A percentile compares a stretch with the other conserved stretches of the same genome.
phyloP scores from a whole-genome alignment of 1,284 basidiomycete genomes.

The Boletellus sp. region DNA sequence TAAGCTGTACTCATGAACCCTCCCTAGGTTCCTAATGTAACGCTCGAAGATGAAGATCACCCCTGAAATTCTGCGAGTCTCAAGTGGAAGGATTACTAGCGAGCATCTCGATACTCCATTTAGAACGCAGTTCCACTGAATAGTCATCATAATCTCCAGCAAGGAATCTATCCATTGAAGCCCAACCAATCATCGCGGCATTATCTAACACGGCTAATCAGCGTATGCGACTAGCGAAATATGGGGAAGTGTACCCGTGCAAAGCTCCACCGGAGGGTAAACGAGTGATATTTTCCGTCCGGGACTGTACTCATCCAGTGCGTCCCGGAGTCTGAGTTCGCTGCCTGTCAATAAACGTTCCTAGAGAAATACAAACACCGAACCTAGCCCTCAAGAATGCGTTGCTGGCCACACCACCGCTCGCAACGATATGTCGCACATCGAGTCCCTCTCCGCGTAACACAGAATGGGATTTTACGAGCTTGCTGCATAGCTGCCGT shows the following conservation, averaged over 20 bases:
- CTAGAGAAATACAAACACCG: constrained; percentile 7
- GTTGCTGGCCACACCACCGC: constrained; percentile 92
- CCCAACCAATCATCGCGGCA: constrained; percentile 93
- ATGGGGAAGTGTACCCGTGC: constrained; percentile 62
- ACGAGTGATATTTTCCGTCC: constrained; percentile 38
- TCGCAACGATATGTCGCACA: constrained; percentile 67
- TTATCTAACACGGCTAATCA: constrained; percentile 59
- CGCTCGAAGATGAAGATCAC: too few species aligned
- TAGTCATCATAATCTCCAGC: constrained; percentile 63
- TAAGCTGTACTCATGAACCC: too few species aligned
- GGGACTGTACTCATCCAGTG: constrained; percentile 35
- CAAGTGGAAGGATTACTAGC: neutral
- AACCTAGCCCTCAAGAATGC: constrained; percentile 62
- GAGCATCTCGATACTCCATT: constrained; percentile 68
- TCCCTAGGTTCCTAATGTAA: too few species aligned
- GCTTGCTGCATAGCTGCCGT: constrained; percentile 72
- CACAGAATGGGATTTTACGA: constrained; percentile 56
- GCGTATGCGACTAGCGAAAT: neutral
- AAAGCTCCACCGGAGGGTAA: constrained; percentile 74
- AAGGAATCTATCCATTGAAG: constrained; percentile 80
- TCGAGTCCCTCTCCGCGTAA: constrained; percentile 40
- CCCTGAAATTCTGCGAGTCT: too few species aligned
- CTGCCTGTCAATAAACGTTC: neutral
- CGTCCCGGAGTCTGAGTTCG: constrained; percentile 40
- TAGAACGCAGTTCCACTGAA: constrained; percentile 51